These are phyloP conservation scores for Penicillium longicatenatum DNA, from an alignment of 495 filamentous ascomycete genomes.

Conservation along the genomic window DNA sequence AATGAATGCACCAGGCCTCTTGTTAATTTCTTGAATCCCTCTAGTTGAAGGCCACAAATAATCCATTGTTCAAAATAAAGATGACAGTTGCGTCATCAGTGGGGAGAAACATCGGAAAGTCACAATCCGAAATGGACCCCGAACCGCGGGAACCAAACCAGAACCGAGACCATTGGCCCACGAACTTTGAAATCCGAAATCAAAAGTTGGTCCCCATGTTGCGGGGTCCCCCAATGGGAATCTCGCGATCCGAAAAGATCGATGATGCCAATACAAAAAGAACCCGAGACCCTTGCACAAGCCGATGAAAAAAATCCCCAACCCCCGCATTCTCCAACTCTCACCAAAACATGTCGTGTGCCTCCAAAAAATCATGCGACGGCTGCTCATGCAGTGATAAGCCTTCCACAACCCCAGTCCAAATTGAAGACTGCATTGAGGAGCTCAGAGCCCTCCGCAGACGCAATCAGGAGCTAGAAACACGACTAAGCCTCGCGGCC, in stretches of 20 bases:
- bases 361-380: constrained; percentile 36
- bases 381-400: constrained; percentile 40
- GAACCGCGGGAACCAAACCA: background rate
- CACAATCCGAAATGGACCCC: background rate
- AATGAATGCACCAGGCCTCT: background rate
- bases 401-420: constrained; percentile 5
- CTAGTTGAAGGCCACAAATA: too few species aligned
- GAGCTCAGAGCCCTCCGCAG: constrained; percentile 26
- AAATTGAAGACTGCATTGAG: constrained; percentile 30
- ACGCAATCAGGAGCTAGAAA: constrained; percentile 32
- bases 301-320: background rate
- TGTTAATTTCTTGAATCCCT: background rate
- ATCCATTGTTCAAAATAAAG: background rate
- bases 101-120: background rate
- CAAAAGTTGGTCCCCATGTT: constrained; percentile 2
- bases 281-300: background rate
- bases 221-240: constrained; percentile 9
- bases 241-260: background rate
- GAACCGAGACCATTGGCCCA: background rate
- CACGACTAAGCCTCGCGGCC: constrained; percentile 17
- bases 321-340: background rate
- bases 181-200: background rate
- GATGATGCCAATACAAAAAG: constrained; percentile 4
- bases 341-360: constrained; percentile 33
- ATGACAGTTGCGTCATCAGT: background rate